Base-by-base conservation (phyloP, 805 yeast genomes). In the Tetrapisispora arboricola region DNA sequence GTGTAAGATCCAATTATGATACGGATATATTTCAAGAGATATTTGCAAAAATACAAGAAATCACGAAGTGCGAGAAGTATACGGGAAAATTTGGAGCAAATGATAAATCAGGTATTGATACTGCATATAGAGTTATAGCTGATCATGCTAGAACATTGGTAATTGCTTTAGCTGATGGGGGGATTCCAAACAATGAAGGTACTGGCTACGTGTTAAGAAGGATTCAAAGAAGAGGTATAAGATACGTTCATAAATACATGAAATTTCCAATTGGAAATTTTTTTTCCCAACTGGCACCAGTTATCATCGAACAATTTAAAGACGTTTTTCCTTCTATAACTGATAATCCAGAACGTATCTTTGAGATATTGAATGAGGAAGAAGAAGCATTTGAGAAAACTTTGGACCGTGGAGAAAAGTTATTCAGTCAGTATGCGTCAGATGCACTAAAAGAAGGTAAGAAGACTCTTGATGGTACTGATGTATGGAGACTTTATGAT, bases 161-260 rank as follows among this genome's bases (percentile, higher is more conserved):
- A 1, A 84, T 92, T 64, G 96, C 99, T 36, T 72, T 92, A 44
- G 84, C 95, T 29, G 99, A 92, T 64, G 99, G 98, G 55, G 98
- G 98, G 57, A 96, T 92, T 43, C 99, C 99, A 58, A 92, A 92
- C 68, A 92, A 88, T 58, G 98, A 92, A 60, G 99, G 99, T 54
- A 81, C 98, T 68, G 99, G 99, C 53, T 92, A 92, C 58, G 99
- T 92, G 29, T 70, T 92, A 63, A 81, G 99, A 69, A 81, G 99
- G 70, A 88, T 92, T 53, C 71, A 92, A 57, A 83, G 99, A 72
- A 83, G 99, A 72, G 99, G 98, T 56, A 84, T 96, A 28, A 82
- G 98, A 65, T 92, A 85, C 58, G 96, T 82, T 32, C 81, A 96
- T 64, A 92, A 92, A 68, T 88, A 92, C 69, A 79, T 92, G 83